A percentile compares a stretch with the other conserved stretches of the same genome.
Evolutionary conservation across 225 moss, liverwort and hornwort species (phyloP).

Genomic region (Polytrichum commune): DNA sequence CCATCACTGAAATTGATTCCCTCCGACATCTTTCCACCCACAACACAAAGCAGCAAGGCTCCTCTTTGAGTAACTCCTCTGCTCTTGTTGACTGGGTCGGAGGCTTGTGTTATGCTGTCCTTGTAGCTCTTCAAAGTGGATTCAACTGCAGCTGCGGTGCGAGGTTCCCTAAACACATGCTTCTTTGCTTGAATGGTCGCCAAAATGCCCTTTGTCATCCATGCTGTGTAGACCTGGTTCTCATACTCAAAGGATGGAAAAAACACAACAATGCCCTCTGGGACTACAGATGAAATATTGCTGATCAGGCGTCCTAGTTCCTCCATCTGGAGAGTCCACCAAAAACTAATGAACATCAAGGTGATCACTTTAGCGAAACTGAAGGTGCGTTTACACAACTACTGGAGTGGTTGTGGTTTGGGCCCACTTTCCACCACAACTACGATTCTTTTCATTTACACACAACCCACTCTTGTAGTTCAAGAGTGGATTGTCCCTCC

Average conservation of each 20-base stretch:
- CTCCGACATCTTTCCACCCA: conserved; percentile 98
- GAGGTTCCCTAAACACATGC: conserved; percentile 80
- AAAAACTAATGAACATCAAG: neutral
- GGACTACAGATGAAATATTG: conserved; percentile 84
- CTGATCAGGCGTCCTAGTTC: conserved; percentile 86
- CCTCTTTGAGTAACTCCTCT: conserved; percentile 35
- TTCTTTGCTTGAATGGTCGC: conserved; percentile 72
- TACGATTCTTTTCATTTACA: too few species aligned
- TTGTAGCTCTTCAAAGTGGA: conserved; percentile 61
- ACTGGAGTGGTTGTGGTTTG: too few species aligned
- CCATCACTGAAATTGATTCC: conserved; percentile 98
- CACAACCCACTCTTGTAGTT: too few species aligned
- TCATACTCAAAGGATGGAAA: conserved; percentile 95
- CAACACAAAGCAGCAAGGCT: conserved; percentile 89
- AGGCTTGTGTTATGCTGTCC: conserved; percentile 44
- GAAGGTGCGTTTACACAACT: too few species aligned
- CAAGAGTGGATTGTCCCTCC: too few species aligned
- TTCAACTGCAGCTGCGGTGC: conserved; percentile 65
- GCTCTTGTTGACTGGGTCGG: conserved; percentile 33
- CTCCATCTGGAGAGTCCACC: conserved; percentile 45
- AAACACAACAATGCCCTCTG: conserved; percentile 89
- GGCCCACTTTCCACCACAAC: too few species aligned
- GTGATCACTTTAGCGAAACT: neutral
- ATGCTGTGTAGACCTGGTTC: conserved; percentile 74
- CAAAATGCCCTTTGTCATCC: conserved; percentile 66